Conservation (phyloP, 306 rosid species). For the Pyrus communis region DNA sequence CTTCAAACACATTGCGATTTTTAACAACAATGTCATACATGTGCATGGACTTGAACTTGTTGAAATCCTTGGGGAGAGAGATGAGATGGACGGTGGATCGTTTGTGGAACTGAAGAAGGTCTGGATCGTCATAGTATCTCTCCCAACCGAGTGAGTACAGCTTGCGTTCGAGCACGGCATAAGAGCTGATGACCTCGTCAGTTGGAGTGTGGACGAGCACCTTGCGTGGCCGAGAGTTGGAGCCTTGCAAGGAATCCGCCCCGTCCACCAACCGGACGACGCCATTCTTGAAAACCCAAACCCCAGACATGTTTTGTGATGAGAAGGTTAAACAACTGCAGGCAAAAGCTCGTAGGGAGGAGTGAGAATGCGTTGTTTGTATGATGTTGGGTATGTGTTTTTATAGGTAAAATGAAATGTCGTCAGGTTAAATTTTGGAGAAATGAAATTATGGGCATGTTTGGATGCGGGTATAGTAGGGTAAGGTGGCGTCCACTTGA, state of each 20-base stretch:
- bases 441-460: slow-evolving; percentile 4
- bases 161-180: slow-evolving; percentile 50
- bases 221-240: slow-evolving; percentile 34
- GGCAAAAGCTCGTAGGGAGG: not conserved
- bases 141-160: slow-evolving; percentile 74
- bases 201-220: slow-evolving; percentile 61
- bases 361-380: not conserved
- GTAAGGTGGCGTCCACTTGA: slow-evolving; percentile 25
- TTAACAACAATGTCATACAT: slow-evolving; percentile 95
- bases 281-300: slow-evolving; percentile 91
- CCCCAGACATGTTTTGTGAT: slow-evolving; percentile 55
- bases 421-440: not conserved
- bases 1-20: slow-evolving; percentile 70
- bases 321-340: not conserved
- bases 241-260: slow-evolving; percentile 26
- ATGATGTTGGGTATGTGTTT: not conserved
- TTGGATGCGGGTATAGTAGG: slow-evolving; percentile 1
- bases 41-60: slow-evolving; percentile 76
- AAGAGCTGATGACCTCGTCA: slow-evolving; percentile 58
- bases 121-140: slow-evolving; percentile 79
- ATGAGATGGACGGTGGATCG: slow-evolving; percentile 73
- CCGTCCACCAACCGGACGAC: slow-evolving; percentile 80
- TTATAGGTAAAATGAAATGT: not conserved
- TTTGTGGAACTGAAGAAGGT: slow-evolving; percentile 82
- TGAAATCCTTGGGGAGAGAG: slow-evolving; percentile 79